Conservation (phyloP, 495 filamentous ascomycete species). For the Trichoderma erinaceum region DNA sequence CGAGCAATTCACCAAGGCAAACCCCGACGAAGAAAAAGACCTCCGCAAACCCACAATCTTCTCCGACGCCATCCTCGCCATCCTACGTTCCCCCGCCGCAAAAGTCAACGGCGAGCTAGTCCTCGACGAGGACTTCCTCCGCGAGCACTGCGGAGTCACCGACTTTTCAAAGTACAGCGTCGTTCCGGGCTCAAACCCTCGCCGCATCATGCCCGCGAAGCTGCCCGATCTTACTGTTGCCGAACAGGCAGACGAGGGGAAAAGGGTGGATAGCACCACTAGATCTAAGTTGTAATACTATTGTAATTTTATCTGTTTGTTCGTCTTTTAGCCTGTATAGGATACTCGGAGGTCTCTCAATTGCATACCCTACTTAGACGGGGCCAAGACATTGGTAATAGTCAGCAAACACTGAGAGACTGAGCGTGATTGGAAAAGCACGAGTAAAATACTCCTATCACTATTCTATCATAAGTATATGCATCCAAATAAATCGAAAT, state of each 20-base stretch:
- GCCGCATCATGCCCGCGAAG: slow-evolving; percentile 71
- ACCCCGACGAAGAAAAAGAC: slow-evolving; percentile 44
- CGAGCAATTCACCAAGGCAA: slow-evolving; percentile 38
- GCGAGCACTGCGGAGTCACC: slow-evolving; percentile 52
- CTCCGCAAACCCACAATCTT: slow-evolving; percentile 69
- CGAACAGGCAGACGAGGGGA: slow-evolving; percentile 80
- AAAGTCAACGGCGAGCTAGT: slow-evolving; percentile 65
- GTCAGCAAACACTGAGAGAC: too few relatives aligned
- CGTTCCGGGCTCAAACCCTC: slow-evolving; percentile 55
- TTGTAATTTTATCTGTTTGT: neutral
- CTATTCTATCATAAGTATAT: too few relatives aligned
- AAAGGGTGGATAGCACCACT: slow-evolving; percentile 58
- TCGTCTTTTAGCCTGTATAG: neutral
- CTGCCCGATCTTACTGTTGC: slow-evolving; percentile 66
- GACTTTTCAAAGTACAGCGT: slow-evolving; percentile 74
- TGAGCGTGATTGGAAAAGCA: too few relatives aligned
- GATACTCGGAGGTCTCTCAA: too few relatives aligned
- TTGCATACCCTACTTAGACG: too few relatives aligned
- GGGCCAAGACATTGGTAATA: too few relatives aligned
- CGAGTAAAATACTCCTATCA: too few relatives aligned
- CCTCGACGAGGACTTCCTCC: slow-evolving; percentile 79
- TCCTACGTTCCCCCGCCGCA: slow-evolving; percentile 55
- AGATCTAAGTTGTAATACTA: slow-evolving; percentile 27
- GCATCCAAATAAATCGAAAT: too few relatives aligned
- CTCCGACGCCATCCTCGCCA: slow-evolving; percentile 71